Conservation (phyloP, 345 rosid species). For the Rhizophora mangle region DNA sequence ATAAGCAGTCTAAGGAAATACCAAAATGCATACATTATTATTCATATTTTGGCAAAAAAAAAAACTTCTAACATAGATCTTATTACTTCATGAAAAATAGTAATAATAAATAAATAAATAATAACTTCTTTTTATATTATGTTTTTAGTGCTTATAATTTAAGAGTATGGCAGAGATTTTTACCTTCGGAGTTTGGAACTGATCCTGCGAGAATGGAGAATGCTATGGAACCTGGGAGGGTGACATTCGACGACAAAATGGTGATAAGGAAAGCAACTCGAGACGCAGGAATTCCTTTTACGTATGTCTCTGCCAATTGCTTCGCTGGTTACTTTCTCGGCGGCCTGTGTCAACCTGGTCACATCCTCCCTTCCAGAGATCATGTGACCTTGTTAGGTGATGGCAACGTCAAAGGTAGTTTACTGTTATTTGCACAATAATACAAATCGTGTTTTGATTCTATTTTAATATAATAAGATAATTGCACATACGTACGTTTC, state of each 20-base stretch:
- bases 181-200: constrained; percentile 58
- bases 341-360: constrained; percentile 50
- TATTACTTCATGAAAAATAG: too few species aligned
- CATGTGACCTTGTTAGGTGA: constrained; percentile 43
- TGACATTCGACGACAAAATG: constrained; percentile 61
- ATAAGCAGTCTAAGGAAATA: too few species aligned
- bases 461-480: too few species aligned
- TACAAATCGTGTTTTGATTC: too few species aligned
- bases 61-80: too few species aligned
- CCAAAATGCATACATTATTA: too few species aligned
- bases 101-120: too few species aligned
- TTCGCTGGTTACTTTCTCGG: constrained; percentile 59
- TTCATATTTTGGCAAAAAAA: too few species aligned
- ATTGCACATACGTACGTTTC: neutral
- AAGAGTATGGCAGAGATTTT: constrained; percentile 36
- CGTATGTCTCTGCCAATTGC: constrained; percentile 55
- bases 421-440: neutral
- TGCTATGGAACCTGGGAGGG: constrained; percentile 53
- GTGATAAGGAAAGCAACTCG: constrained; percentile 45
- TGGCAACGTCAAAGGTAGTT: constrained; percentile 42
- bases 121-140: too few species aligned
- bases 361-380: constrained; percentile 48
- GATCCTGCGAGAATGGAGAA: constrained; percentile 49
- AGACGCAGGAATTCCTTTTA: constrained; percentile 45
- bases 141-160: too few species aligned